Base-by-base conservation (phyloP, 164 flowering plant species). In the Magnolia officinalis region DNA sequence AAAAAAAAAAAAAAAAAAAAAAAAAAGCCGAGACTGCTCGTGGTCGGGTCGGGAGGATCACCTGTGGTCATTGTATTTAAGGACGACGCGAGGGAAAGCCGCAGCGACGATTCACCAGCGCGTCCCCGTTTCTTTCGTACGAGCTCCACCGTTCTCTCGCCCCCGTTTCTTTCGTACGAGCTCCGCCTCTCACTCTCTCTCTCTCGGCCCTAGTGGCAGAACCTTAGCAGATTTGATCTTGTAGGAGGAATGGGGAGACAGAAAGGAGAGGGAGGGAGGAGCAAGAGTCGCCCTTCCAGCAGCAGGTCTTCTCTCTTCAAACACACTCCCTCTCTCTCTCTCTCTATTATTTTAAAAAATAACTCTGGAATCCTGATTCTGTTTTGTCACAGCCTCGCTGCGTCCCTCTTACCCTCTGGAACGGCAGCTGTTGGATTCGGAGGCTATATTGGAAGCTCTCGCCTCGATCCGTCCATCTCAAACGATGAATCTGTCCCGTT, bases 261-360 rank as follows among this genome's bases (percentile, higher is more conserved):
- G 78, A 94, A 92, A 75, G 98, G 98, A 83, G 98, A 93, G 1
- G 92, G 82, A 24, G 89, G 82, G 1, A 81, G 97, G 76, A 85
- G 83, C 87, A 96, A 96, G 84, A 79, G 84, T 51, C 95, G 98
- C 63, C 96, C 99, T 79, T 96, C 98, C 5, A 94, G 98, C 85
- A 96, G 99, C 98, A 93, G 98, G 98, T 92, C 6, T 19, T 69
- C 19, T 8, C 10, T 61, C 61, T 23, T 4, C 20, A 26, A 26
- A 26, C 29, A 26, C 29, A 67, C 13, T 75, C 7, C 65, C 29
- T 19, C 20, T 63, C 37, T 26, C 4, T 68, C 13, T 73, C 7
- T 69, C 29, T 21, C 21, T 51, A 14, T 1, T 20, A 13, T 16
- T 67, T 55, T 21, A 66, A 21, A 24, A 23, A 21, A 9, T 61